phyloP scores from a whole-genome alignment of 2,329 filamentous ascomycete species.

The Xylariales sp. region DNA sequence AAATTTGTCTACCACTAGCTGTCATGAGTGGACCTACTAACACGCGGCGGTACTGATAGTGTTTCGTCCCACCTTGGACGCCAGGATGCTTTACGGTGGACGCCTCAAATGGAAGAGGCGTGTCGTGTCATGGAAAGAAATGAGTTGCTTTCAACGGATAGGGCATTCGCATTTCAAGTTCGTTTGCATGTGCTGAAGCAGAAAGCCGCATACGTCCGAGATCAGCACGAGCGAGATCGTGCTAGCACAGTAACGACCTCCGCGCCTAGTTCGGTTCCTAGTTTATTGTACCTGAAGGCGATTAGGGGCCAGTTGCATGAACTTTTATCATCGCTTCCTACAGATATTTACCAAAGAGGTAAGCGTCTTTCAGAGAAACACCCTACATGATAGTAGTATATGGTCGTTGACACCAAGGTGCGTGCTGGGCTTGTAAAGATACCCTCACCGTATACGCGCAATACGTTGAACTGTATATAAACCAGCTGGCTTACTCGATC shows the following conservation, averaged over 20 bases:
- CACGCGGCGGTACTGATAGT: conserved; percentile 13
- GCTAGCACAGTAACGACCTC: conserved; percentile 20
- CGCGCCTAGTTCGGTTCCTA: conserved; percentile 34
- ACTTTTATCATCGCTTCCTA: conserved; percentile 46
- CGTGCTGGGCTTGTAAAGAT: conserved; percentile 35
- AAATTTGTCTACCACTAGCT: background rate
- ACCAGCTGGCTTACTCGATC: conserved; percentile 44
- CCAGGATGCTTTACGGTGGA: conserved; percentile 52
- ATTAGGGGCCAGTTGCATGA: conserved; percentile 50
- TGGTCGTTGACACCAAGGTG: conserved; percentile 26
- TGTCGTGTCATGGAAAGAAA: conserved; percentile 47
- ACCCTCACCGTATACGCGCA: conserved; percentile 45
- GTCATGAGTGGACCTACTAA: background rate
- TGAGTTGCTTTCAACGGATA: conserved; percentile 47
- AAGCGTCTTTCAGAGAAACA: conserved; percentile 6
- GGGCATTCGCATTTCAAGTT: conserved; percentile 51
- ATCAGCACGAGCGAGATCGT: conserved; percentile 45
- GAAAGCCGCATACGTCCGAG: conserved; percentile 47
- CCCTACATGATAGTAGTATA: background rate
- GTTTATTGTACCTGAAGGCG: conserved; percentile 47
- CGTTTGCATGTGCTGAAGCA: conserved; percentile 53
- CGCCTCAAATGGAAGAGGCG: conserved; percentile 54
- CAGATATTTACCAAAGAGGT: conserved; percentile 39
- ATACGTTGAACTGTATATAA: conserved; percentile 40
- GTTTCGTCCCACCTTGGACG: conserved; percentile 52